Percentiles rank a stretch among this genome's conserved stretches.
Evolutionary conservation across 2,329 filamentous ascomycete genomes (phyloP).

Genomic region (Colletotrichum sp.): DNA sequence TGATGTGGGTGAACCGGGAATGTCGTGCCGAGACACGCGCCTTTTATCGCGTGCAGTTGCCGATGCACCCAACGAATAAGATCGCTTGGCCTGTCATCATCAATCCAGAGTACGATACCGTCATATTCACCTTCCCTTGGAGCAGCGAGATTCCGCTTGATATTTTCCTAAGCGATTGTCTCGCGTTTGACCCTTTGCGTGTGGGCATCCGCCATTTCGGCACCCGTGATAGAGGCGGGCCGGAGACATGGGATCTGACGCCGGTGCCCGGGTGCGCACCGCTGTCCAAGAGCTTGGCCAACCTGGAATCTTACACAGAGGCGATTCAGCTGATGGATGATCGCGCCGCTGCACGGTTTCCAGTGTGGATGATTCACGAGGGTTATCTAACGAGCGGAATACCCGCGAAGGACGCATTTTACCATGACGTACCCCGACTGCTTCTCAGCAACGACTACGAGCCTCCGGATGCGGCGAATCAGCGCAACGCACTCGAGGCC

Average conservation of each 20-base stretch:
- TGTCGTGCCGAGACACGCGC: conserved; percentile 20
- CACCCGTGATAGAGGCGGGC: conserved; percentile 15
- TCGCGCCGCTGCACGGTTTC: conserved; percentile 13
- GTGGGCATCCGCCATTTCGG: conserved; percentile 20
- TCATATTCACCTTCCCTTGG: conserved; percentile 24
- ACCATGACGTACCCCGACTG: conserved; percentile 8
- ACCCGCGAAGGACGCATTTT: conserved; percentile 12
- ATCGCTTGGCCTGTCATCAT: conserved; percentile 22
- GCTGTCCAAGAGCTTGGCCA: conserved; percentile 10
- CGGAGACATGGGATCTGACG: conserved; percentile 21
- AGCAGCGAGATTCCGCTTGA: conserved; percentile 21
- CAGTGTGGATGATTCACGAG: conserved; percentile 23
- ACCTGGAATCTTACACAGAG: conserved; percentile 17
- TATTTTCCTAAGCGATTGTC: conserved; percentile 19
- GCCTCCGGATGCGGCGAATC: conserved; percentile 10
- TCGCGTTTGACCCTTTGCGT: conserved; percentile 17
- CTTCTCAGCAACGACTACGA: conserved; percentile 18
- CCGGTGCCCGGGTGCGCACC: conserved; percentile 17
- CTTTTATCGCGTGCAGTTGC: conserved; percentile 26
- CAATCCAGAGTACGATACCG: conserved; percentile 24
- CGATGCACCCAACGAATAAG: conserved; percentile 22
- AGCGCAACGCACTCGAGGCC: conserved; percentile 6
- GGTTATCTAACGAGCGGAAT: conserved; percentile 18
- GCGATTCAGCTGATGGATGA: conserved; percentile 22
- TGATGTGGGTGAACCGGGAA: conserved; percentile 25